These are phyloP conservation scores for Drechslera avenae DNA, from an alignment of 2,329 filamentous ascomycete genomes.

Conservation along the genomic window DNA sequence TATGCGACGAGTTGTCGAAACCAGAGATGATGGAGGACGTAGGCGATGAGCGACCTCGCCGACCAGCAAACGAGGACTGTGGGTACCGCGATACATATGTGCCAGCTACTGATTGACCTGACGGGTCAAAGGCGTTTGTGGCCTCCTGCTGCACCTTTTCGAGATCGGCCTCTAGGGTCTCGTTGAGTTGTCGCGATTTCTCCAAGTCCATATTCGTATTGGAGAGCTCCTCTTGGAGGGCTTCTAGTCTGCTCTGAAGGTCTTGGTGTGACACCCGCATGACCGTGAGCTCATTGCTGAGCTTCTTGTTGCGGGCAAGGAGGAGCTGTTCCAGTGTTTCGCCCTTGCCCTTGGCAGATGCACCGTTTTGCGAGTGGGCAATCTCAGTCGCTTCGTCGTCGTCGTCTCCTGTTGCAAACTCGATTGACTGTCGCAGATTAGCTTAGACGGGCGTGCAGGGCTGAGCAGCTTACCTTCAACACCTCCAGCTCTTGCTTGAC, in stretches of 20 bases:
- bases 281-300: slow-evolving; percentile 90
- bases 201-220: slow-evolving; percentile 85
- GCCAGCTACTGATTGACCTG: slow-evolving; percentile 88
- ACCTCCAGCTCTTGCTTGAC: slow-evolving; percentile 96
- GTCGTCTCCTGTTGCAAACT: slow-evolving; percentile 85
- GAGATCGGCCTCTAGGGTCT: slow-evolving; percentile 90
- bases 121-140: slow-evolving; percentile 78
- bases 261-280: slow-evolving; percentile 94
- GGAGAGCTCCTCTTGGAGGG: slow-evolving; percentile 82
- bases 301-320: slow-evolving; percentile 92
- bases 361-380: slow-evolving; percentile 53
- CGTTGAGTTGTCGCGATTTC: slow-evolving; percentile 79
- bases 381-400: slow-evolving; percentile 57
- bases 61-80: slow-evolving; percentile 59
- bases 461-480: slow-evolving; percentile 64
- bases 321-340: slow-evolving; percentile 91
- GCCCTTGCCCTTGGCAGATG: slow-evolving; percentile 64
- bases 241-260: slow-evolving; percentile 77
- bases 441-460: background rate
- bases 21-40: slow-evolving; percentile 98
- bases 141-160: slow-evolving; percentile 85
- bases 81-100: slow-evolving; percentile 85
- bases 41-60: slow-evolving; percentile 77
- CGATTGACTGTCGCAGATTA: slow-evolving; percentile 69
- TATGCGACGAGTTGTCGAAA: slow-evolving; percentile 64